Evolutionary conservation across 129 eudicot species (phyloP), one percentile per base, ranked within the genome.

Genomic region (Chrysanthemum lavandulifolium): DNA sequence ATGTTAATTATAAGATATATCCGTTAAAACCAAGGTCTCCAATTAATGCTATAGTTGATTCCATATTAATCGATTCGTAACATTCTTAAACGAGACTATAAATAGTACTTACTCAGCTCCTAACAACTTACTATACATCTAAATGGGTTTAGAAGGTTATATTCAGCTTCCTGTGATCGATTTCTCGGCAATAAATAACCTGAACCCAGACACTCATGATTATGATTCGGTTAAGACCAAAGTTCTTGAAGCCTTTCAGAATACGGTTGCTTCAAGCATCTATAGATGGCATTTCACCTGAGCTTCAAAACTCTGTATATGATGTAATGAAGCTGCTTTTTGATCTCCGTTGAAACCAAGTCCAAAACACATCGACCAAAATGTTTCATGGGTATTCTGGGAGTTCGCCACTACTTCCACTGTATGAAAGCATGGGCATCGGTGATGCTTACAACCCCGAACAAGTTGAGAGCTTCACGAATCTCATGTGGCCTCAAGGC

Each of bases 251-350:
- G 89, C 92, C 51, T 72, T 89, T 10, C 72, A 79, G 75, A 89
- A 52, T 89, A 79, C 5, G 96, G 96, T 52, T 89, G 96, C 71
- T 89, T 89, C 87, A 89, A 62, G 92, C 92, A 16, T 73, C 73
- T 9, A 80, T 89, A n/a, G 75, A 56, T 9, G 73, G 79, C 59
- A 68, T 89, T 36, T 76, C 87, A 5, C n/a, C 11, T 0, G 76
- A 84, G 66, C 81, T 78, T 57, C 71, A 81, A 29, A 67, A 82
- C 4, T 70, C 86, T 6, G 43, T 80, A 12, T 74, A 86, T 61
- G 74, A 4, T 55, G 79, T 76, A 49, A 68, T 79, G 15, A 61
- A 73, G 47, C 78, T 78, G 16, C 84, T 89, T 61, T 89, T 86
- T 45, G 77, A 80, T 73, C 91, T 89, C 96, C 96, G 2, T 52